Conservation (phyloP, 2,329 filamentous ascomycete genomes). For the Neopestalotiopsis sp. region DNA sequence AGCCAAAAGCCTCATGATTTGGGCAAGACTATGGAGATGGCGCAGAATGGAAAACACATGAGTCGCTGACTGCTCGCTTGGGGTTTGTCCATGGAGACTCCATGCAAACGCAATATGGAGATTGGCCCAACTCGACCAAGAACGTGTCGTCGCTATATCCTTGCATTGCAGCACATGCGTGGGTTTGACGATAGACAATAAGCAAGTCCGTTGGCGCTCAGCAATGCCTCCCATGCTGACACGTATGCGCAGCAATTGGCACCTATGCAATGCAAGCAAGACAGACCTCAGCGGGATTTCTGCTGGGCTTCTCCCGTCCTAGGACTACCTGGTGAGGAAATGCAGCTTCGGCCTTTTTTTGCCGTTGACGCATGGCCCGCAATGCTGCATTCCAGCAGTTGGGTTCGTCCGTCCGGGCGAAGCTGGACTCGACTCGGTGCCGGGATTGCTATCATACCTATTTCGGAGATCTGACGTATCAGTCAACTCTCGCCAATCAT, state of each 20-base stretch:
- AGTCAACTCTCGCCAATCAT: background rate
- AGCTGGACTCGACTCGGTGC: background rate
- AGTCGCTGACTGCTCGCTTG: background rate
- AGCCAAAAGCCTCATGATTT: too few relatives aligned
- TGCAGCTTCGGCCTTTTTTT: background rate
- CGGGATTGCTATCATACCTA: too few relatives aligned
- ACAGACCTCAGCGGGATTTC: background rate
- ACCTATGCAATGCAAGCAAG: background rate
- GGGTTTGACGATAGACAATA: background rate
- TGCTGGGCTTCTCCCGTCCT: background rate
- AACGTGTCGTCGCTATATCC: background rate
- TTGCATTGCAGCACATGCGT: background rate
- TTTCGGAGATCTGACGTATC: background rate
- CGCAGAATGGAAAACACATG: too few relatives aligned
- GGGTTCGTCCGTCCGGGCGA: background rate
- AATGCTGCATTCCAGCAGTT: background rate
- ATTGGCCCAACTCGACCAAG: background rate
- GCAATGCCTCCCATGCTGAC: background rate
- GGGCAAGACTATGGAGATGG: too few relatives aligned
- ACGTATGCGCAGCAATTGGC: background rate
- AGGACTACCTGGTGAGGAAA: background rate
- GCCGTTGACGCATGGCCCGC: background rate
- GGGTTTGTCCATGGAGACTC: background rate
- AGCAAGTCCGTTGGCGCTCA: background rate
- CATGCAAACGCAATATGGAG: background rate